Conservation (phyloP, 176 grass and related monocot genomes). For the Carex cristatella region DNA sequence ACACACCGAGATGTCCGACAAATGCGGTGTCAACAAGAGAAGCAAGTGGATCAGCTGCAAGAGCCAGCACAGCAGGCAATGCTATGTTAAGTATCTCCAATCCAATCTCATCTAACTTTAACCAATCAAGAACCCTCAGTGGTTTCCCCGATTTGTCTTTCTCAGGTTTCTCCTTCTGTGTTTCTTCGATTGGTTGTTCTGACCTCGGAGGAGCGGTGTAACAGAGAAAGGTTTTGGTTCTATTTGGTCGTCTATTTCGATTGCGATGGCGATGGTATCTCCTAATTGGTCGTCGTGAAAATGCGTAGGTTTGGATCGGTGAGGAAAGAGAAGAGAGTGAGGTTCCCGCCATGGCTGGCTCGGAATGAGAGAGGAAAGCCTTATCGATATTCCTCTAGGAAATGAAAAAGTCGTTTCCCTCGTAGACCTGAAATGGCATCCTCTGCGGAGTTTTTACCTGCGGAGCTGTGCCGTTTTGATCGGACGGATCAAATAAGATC, state of each 20-base stretch:
- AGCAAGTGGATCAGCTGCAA: constrained; percentile 68
- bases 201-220: not conserved
- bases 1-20: constrained; percentile 67
- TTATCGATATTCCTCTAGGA: not conserved
- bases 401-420: not conserved
- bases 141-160: not conserved
- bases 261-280: not conserved
- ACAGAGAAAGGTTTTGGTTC: not conserved
- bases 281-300: not conserved
- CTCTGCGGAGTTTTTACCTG: no score
- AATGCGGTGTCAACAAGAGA: constrained; percentile 91
- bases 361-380: not conserved
- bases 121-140: not conserved
- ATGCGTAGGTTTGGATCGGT: constrained; percentile 1
- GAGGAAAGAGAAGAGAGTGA: not conserved
- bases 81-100: constrained; percentile 66
- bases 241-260: no score
- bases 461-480: no score
- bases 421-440: not conserved
- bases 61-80: constrained; percentile 63
- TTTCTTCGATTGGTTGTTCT: not conserved
- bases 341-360: constrained; percentile 22
- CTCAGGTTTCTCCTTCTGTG: not conserved
- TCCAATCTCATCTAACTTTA: constrained; percentile 64
- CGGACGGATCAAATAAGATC: no score